Evolutionary conservation across 1,284 basidiomycete species (phyloP), one percentile per base, ranked within the genome.

Genomic region (Moesziomyces aphidis): DNA sequence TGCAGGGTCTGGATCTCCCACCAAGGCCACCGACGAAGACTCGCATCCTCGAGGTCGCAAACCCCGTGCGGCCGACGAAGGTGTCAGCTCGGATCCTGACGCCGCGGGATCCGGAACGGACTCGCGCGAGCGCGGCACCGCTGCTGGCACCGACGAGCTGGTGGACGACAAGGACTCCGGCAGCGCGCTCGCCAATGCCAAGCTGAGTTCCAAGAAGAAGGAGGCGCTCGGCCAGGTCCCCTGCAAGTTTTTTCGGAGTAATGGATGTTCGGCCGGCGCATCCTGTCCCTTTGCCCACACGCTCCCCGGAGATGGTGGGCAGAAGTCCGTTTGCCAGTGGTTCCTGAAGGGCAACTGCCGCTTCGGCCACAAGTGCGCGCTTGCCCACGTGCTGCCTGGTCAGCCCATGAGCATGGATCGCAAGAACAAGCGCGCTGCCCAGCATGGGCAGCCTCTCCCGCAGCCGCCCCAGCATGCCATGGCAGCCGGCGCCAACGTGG

Each of bases 391-490:
- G 56, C 88, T 96, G 4, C 95, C 95, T 4, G 96, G 95, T 5
- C 95, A 98, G 86, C 91, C 89, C 75, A 80, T 82, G 78, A 84
- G 82, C 55, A 97, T 97, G 93, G 96, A 99, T 85, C 88, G 95
- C 75, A 96, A 97, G 88, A 98, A 99, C 87, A 98, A 98, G 88
- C 94, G 96, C 82, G 92, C 93, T 11, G 94, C 94, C 1, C 95
- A 97, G 82, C 87, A 82, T n/a, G 76, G 76, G 17, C 74, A 70
- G 53, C 71, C 75, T 1, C 50, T 74, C n/a, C 75, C 75, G 15
- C 71, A 70, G 54, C 50, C 43, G 39, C 39, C 62, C n/a, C 60
- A 58, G 58, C 50, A 49, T 15, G 63, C 58, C 34, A 46, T 45
- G 36, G 19, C 45, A 31, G 45, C 7, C 6, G 50, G 52, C 19